These are phyloP conservation scores for Termitomyces sp. DNA, from an alignment of 768 basidiomycete species.

Conservation along the genomic window DNA sequence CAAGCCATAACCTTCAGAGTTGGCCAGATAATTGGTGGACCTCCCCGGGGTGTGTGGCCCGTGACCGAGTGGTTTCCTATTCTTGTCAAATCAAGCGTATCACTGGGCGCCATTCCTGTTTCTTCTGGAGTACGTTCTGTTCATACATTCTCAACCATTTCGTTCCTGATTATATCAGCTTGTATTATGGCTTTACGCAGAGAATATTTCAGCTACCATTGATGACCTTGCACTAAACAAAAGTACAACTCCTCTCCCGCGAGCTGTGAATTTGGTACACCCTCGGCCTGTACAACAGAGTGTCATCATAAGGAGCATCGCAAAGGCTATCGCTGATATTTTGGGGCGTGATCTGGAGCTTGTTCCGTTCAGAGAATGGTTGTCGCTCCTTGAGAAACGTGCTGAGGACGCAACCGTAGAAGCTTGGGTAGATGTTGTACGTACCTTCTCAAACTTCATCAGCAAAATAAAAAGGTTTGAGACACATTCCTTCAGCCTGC, in stretches of 20 bases:
- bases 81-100: constrained; percentile 28
- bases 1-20: constrained; percentile 25
- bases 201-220: constrained; percentile 19
- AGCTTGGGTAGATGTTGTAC: constrained; percentile 2
- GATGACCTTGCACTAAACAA: constrained; percentile 21
- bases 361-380: constrained; percentile 13
- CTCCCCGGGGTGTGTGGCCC: constrained; percentile 30
- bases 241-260: constrained; percentile 10
- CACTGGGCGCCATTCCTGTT: constrained; percentile 22
- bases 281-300: constrained; percentile 23
- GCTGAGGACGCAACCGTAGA: neutral
- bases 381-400: constrained; percentile 9
- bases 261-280: constrained; percentile 25
- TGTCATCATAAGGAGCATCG: constrained; percentile 1
- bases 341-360: neutral
- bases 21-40: constrained; percentile 31
- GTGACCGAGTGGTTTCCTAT: constrained; percentile 34
- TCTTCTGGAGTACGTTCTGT: constrained; percentile 20
- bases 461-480: neutral
- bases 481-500: constrained; percentile 19
- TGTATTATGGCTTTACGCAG: constrained; percentile 23
- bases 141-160: neutral
- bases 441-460: neutral
- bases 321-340: neutral
- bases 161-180: constrained; percentile 8